Evolutionary conservation across 2,329 filamentous ascomycete species (phyloP), one percentile per base, ranked within the genome.

Genomic region (Hypoxylon sp.): DNA sequence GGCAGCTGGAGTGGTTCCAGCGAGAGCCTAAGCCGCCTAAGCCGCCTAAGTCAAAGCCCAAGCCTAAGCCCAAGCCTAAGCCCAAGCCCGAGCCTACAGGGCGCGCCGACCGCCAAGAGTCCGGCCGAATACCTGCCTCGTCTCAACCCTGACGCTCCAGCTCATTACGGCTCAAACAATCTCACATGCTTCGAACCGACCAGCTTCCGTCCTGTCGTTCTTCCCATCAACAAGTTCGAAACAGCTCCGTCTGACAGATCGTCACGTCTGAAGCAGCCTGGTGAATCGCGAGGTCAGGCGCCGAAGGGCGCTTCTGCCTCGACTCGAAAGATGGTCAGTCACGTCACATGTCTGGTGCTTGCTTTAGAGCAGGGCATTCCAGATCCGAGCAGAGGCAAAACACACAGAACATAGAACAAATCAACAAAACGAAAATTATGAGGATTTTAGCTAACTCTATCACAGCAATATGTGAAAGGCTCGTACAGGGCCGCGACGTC

Each of bases 401-500:
- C n/a, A n/a, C n/a, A n/a, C n/a, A n/a, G n/a, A n/a, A n/a, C n/a
- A n/a, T n/a, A n/a, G n/a, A n/a, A n/a, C n/a, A n/a, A n/a, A n/a
- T n/a, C n/a, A n/a, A n/a, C n/a, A n/a, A n/a, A n/a, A n/a, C n/a
- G n/a, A n/a, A n/a, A n/a, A n/a, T n/a, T n/a, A n/a, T n/a, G n/a
- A 5, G 23, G 9, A 20, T 37, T 17, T n/a, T 20, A 2, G n/a
- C 17, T 38, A 9, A 27, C 13, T n/a, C 7, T 8, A n/a, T 18
- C 2, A 13, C 18, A 69, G 69, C 64, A 73, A 37, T 70, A 69
- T 46, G 53, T 69, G 23, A 70, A 68, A 43, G 58, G 62, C 9
- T 67, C 72, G 6, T 75, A 74, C 60, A 70, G 62, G 56, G 73
- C 73, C 23, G 73, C 77, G 15, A 83, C 82, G 33, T 84, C 83